These are phyloP conservation scores for Fabrea salina DNA, from an alignment of 169 alveolate species.

Conservation along the genomic window DNA sequence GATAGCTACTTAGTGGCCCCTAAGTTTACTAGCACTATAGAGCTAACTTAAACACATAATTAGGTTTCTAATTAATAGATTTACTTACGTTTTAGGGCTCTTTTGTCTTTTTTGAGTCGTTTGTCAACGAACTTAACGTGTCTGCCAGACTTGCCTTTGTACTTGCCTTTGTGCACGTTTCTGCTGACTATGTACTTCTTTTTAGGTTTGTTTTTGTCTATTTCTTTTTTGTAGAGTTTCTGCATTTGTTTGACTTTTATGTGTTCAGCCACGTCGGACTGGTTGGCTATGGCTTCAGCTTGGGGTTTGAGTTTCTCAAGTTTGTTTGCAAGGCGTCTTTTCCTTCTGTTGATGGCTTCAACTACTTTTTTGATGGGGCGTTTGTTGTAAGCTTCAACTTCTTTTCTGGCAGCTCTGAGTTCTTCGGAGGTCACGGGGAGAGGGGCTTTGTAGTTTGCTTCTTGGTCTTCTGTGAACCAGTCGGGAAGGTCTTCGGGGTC, in stretches of 20 bases:
- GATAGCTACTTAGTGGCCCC: no score
- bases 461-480: conserved; percentile 98
- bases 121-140: conserved; percentile 92
- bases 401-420: conserved; percentile 89
- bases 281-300: conserved; percentile 81
- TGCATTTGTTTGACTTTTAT: conserved; percentile 86
- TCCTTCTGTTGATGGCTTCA: conserved; percentile 95
- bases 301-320: conserved; percentile 87
- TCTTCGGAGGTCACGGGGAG: conserved; percentile 95
- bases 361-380: conserved; percentile 96
- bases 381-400: conserved; percentile 90
- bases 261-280: conserved; percentile 87
- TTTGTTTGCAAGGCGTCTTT: conserved; percentile 87
- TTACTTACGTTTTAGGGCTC: conserved; percentile 74
- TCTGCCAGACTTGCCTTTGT: conserved; percentile 56
- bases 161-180: conserved; percentile 70
- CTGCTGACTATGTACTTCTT: conserved; percentile 84
- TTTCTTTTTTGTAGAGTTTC: conserved; percentile 83
- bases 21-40: no score
- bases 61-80: no score
- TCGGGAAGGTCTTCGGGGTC: conserved; percentile 84
- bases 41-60: no score
- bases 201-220: conserved; percentile 54
- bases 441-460: conserved; percentile 88
- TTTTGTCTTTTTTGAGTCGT: conserved; percentile 93